Conservation (phyloP, 129 eudicot species). For the Cynara cardunculus region DNA sequence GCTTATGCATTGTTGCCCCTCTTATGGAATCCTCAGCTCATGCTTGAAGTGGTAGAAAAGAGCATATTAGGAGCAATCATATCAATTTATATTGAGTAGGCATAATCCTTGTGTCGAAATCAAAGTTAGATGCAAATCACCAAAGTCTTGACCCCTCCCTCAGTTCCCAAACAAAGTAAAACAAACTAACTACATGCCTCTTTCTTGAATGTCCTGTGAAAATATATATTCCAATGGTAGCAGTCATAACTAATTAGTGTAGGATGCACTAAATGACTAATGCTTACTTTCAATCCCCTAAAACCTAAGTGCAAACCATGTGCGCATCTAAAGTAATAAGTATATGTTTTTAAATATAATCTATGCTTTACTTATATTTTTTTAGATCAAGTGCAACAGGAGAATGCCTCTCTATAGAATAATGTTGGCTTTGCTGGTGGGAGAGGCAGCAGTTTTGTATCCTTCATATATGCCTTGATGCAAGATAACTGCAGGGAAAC, state of each 20-base stretch:
- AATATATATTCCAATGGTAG: neutral
- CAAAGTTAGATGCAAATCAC: conserved; percentile 11
- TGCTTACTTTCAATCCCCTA: neutral
- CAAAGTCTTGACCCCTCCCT: neutral
- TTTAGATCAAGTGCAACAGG: neutral
- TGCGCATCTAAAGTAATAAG: neutral
- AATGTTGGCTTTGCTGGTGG: neutral
- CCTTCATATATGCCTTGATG: neutral
- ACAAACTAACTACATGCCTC: neutral
- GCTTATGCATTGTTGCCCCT: neutral
- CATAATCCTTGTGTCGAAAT: neutral
- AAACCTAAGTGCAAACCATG: neutral
- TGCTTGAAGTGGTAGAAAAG: conserved; percentile 3
- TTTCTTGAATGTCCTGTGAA: neutral
- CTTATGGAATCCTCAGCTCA: conserved; percentile 1
- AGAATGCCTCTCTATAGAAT: neutral
- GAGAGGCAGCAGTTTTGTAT: neutral
- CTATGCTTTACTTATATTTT: neutral
- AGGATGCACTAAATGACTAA: neutral
- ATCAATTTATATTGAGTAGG: neutral
- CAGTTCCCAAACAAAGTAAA: neutral
- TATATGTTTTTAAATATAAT: neutral
- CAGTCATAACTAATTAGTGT: neutral
- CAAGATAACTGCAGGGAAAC: neutral
- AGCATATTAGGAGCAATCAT: conserved; percentile 1